Conservation (phyloP, 2,329 filamentous ascomycete species). For the Colletotrichum coccodes region DNA sequence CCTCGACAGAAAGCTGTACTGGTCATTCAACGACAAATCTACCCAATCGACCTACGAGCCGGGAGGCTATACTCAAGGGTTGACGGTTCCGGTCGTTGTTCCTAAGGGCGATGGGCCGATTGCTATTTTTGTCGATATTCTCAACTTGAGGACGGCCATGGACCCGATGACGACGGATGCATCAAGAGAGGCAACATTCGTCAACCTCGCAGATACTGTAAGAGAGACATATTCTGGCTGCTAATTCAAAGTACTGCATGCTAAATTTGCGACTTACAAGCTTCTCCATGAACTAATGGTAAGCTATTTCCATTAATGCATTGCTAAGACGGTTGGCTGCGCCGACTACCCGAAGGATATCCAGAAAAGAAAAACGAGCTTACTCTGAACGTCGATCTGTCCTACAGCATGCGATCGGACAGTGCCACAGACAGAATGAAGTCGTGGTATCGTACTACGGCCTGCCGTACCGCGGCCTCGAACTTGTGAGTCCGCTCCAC, state of each 20-base stretch:
- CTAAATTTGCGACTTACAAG: neutral
- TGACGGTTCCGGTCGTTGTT: neutral
- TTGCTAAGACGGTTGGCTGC: too few relatives aligned
- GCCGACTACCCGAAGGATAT: too few relatives aligned
- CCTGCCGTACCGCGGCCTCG: neutral
- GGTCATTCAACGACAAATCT: conserved; percentile 7
- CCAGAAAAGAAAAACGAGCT: neutral
- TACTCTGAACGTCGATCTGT: neutral
- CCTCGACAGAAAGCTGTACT: neutral
- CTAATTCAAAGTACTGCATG: too few relatives aligned
- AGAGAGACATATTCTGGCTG: neutral
- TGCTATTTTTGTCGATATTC: neutral
- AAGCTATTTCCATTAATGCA: neutral
- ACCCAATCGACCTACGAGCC: neutral
- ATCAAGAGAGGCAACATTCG: neutral
- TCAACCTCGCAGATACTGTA: neutral
- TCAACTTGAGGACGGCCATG: neutral
- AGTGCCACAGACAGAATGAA: neutral
- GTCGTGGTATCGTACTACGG: neutral
- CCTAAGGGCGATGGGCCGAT: neutral
- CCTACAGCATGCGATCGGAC: neutral
- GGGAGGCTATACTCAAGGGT: neutral
- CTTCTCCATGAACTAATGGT: conserved; percentile 4
- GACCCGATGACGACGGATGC: neutral
- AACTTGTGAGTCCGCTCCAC: neutral